Conservation (phyloP, 306 rosid genomes). For the Corylus americana region DNA sequence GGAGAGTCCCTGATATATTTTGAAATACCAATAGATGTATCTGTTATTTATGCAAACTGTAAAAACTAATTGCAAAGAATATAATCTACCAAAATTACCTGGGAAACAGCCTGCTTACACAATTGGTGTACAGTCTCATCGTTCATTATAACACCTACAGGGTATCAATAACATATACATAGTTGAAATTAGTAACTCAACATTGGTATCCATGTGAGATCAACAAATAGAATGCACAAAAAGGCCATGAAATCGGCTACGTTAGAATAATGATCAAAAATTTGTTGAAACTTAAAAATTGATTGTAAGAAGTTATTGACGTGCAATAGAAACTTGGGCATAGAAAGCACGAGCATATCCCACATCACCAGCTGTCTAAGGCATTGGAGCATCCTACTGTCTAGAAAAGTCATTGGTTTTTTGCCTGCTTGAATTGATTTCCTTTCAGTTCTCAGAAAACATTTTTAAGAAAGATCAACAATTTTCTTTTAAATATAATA, state of each 20-base stretch:
- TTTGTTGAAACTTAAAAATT: not conserved
- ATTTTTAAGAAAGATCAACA: conserved; percentile 1
- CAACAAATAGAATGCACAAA: not conserved
- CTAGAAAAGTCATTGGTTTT: not conserved
- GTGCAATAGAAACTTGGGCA: not conserved
- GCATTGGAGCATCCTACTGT: not conserved
- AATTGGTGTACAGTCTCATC: conserved; percentile 95
- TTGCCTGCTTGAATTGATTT: not conserved
- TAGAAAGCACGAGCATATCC: not conserved
- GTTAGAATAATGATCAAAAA: not conserved
- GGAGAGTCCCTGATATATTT: conserved; percentile 2
- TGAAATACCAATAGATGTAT: not conserved
- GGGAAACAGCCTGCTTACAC: conserved; percentile 93
- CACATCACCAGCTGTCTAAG: not conserved
- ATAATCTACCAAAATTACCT: conserved; percentile 57
- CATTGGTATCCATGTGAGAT: conserved; percentile 11
- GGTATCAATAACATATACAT: conserved; percentile 28
- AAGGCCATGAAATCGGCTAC: not conserved
- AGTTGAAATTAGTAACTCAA: conserved; percentile 24
- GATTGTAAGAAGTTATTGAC: not conserved
- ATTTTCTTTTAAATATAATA: conserved; percentile 14
- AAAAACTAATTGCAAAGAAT: conserved; percentile 14
- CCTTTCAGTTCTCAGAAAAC: not conserved
- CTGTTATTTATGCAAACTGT: conserved; percentile 7
- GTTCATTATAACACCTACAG: conserved; percentile 89